These are phyloP conservation scores for Pseudogymnoascus verrucosus DNA, from an alignment of 2,329 filamentous ascomycete species.

Conservation along the genomic window DNA sequence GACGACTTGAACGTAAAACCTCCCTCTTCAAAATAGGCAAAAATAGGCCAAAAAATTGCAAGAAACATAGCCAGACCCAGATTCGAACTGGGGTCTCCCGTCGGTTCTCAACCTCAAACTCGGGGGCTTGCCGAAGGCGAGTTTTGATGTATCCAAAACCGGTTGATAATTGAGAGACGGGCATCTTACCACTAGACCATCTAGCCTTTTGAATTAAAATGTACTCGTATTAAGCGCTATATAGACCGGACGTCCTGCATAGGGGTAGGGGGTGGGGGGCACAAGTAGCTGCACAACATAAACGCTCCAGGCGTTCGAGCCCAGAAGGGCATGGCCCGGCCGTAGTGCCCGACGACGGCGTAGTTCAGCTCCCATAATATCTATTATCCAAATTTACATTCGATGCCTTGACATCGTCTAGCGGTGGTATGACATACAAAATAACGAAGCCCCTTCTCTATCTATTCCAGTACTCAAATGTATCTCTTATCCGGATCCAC, in stretches of 20 bases:
- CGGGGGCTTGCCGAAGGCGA: neutral
- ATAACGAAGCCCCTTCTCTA: slow-evolving; percentile 16
- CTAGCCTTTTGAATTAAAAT: neutral
- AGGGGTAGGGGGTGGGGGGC: neutral
- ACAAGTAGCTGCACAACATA: neutral
- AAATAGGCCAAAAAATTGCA: neutral
- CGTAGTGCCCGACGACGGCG: neutral
- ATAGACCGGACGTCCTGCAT: neutral
- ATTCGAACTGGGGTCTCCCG: neutral
- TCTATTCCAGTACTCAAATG: slow-evolving; percentile 42
- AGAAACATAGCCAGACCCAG: neutral
- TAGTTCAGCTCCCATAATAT: neutral
- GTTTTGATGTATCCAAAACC: neutral
- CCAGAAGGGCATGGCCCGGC: neutral
- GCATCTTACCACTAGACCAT: neutral
- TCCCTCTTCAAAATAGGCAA: neutral
- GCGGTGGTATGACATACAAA: slow-evolving; percentile 7
- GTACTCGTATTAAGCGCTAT: neutral
- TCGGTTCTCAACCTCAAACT: slow-evolving; percentile 3
- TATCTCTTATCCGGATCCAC: slow-evolving; percentile 80
- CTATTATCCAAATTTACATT: neutral
- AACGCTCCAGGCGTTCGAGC: neutral
- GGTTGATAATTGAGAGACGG: neutral
- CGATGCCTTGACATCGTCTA: neutral
- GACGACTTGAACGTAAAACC: neutral